Conservation (phyloP, 768 basidiomycete genomes). For the Tephrocybe sp. region DNA sequence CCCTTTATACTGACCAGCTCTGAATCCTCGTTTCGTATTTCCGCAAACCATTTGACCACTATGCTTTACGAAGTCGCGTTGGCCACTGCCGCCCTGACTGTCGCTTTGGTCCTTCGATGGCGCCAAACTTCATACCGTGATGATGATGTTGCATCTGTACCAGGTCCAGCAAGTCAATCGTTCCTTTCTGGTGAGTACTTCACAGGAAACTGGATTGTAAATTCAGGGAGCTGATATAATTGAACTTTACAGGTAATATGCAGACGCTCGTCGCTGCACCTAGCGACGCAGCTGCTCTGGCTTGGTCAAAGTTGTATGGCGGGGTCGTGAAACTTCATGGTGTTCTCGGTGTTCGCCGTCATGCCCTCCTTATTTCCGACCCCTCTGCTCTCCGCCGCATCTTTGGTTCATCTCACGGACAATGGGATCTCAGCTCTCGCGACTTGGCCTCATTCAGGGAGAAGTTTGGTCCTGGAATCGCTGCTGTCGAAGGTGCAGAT, state of each 20-base stretch:
- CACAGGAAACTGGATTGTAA: too few species aligned
- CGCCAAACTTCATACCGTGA: neutral
- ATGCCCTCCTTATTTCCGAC: conserved; percentile 7
- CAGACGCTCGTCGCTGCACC: conserved; percentile 1
- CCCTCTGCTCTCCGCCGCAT: conserved; percentile 7
- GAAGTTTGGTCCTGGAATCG: conserved; percentile 8
- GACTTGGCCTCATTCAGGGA: conserved; percentile 7
- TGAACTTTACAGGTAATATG: conserved; percentile 4
- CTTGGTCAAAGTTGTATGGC: conserved; percentile 7
- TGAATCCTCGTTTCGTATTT: neutral
- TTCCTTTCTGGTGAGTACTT: conserved; percentile 4
- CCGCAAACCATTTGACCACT: neutral
- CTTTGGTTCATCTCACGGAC: conserved; percentile 4
- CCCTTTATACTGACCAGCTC: neutral
- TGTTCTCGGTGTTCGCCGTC: conserved; percentile 6
- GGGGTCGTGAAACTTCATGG: conserved; percentile 8
- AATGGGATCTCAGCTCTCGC: conserved; percentile 6
- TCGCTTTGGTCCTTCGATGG: conserved; percentile 2
- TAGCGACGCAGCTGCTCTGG: conserved; percentile 4
- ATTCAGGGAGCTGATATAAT: neutral
- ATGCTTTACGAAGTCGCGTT: neutral
- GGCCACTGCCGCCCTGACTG: neutral
- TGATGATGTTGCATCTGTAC: conserved; percentile 4
- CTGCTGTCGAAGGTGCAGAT: conserved; percentile 8
- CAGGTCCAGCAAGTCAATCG: conserved; percentile 3